phyloP scores from a whole-genome alignment of 495 filamentous ascomycete species.

The Tuber indicum region DNA sequence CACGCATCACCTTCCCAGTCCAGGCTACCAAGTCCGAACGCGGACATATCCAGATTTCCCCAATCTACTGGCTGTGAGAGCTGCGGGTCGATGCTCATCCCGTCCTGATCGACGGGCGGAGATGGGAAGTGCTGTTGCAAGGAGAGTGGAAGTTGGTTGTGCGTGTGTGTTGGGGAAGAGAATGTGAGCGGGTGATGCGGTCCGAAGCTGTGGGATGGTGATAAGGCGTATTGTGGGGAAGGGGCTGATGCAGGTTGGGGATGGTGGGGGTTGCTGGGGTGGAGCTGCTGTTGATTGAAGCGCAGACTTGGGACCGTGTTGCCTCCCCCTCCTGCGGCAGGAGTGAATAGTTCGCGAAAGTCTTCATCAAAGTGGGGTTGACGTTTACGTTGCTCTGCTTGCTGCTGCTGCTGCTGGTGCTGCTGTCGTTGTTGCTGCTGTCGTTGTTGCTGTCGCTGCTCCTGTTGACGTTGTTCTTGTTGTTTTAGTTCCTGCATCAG shows the following conservation, averaged over 20 bases:
- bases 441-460: conserved; percentile 23
- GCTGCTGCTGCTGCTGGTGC: conserved; percentile 28
- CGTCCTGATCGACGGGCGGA: conserved; percentile 11
- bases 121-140: background rate
- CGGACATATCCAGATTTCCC: conserved; percentile 36
- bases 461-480: conserved; percentile 43
- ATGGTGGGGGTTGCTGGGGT: conserved; percentile 19
- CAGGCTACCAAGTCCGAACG: conserved; percentile 38
- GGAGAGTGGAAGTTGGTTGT: conserved; percentile 3
- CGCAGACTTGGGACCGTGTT: background rate
- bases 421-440: conserved; percentile 20
- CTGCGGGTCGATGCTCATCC: conserved; percentile 39
- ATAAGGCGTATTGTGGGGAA: conserved; percentile 20
- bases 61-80: conserved; percentile 36
- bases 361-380: conserved; percentile 40
- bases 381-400: conserved; percentile 23
- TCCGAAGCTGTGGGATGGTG: conserved; percentile 6
- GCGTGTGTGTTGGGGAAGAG: background rate
- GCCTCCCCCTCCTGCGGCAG: conserved; percentile 21
- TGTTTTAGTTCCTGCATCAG: conserved; percentile 36
- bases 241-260: conserved; percentile 16
- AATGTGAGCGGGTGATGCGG: background rate
- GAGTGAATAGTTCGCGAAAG: conserved; percentile 37
- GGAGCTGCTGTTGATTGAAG: conserved; percentile 6
- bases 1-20: conserved; percentile 33